Base-by-base conservation (phyloP, 1,139 yeast species). In the Lizanozyma gosingica region DNA sequence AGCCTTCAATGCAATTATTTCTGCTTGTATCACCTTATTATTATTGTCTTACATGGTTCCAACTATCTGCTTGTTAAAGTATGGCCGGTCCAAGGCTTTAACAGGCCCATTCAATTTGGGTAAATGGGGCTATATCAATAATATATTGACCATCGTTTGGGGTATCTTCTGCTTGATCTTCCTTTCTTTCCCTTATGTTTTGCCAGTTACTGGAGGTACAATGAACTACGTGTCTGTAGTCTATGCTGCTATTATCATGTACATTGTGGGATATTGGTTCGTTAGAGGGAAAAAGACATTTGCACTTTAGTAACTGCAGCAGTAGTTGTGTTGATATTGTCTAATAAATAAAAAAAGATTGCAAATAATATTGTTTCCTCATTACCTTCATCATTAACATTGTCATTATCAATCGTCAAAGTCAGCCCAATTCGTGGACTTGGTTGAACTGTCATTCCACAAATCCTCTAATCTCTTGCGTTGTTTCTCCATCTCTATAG, bases 1-100 rank as follows among this genome's bases (percentile, higher is more conserved):
- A 4, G 80, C 80, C 34, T 76, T 73, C 56, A 74, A 74, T 52
- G 72, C 80, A 17, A 56, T 76, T 60, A 76, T 74, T 38, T 73
- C 76, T 8, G 79, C 76, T 16, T 73, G 79, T 54, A 73, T 76
- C 49, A 66, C 76, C 9, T 74, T 76, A 55, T 55, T 75, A 39
- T 53, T 74, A 36, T 51, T 74, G 39, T 71, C 78, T 4, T 76
- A 75, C 51, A 50, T 68, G 37, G 69, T 76, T 36, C 80, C 81
- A 17, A 46, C 54, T 14, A 39, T 36, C 29, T 48, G 52, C 32
- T 44, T 49, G 41, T 44, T 49, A 18, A 47, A 42, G 42, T 39
- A 50, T 3, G 52, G 53, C 34, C 42, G 54, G 9, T 37, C 45
- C 43, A 48, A 49, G 42, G 47, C 49, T 45, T 45, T 41, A 18